Percentiles rank a stretch among this genome's conserved stretches.
phyloP scores from a whole-genome alignment of 179 eudicot species.

The Patellifolia procumbens region DNA sequence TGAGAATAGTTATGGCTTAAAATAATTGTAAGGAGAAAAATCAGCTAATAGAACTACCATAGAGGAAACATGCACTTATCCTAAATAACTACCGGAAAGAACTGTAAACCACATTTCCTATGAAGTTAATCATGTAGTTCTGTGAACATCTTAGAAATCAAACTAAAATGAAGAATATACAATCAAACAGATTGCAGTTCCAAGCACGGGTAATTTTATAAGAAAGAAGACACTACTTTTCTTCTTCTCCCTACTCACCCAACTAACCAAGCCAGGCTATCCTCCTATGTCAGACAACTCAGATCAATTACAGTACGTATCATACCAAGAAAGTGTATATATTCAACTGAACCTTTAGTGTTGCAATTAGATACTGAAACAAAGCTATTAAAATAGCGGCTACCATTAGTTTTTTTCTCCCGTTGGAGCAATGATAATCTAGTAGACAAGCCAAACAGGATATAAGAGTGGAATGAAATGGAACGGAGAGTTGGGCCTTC shows the following conservation, averaged over 20 bases:
- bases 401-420: background rate
- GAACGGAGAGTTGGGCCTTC: too few relatives aligned
- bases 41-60: background rate
- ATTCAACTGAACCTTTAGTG: too few relatives aligned
- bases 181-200: background rate
- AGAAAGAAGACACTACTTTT: background rate
- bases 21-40: background rate
- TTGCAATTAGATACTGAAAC: background rate
- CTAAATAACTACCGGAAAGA: background rate
- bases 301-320: too few relatives aligned
- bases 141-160: background rate
- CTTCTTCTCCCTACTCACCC: background rate
- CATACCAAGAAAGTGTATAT: too few relatives aligned
- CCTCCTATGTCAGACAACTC: background rate
- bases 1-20: background rate
- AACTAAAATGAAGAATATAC: background rate
- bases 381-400: background rate
- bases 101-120: background rate
- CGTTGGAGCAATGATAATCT: background rate
- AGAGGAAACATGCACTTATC: background rate
- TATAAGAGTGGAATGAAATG: too few relatives aligned
- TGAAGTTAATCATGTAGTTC: background rate
- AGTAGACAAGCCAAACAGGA: background rate
- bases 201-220: background rate
- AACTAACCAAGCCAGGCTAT: background rate